These are phyloP conservation scores for Colletotrichum limetticola DNA, from an alignment of 2,329 filamentous ascomycete species.

Conservation along the genomic window DNA sequence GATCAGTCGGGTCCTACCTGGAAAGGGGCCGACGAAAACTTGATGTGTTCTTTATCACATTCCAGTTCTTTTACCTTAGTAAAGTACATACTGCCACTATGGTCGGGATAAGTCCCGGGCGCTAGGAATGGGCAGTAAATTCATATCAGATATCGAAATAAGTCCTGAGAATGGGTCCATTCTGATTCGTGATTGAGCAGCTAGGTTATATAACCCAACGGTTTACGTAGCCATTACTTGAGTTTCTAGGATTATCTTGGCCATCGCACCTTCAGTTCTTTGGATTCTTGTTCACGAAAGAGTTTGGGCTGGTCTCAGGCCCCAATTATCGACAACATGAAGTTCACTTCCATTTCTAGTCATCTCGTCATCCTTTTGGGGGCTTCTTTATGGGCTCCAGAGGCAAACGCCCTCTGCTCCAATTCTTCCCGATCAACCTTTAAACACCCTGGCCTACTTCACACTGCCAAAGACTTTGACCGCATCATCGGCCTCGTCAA, in stretches of 20 bases:
- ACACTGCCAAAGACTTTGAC: slow-evolving; percentile 49
- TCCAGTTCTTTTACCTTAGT: neutral
- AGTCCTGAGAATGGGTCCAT: neutral
- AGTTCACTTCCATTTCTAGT: neutral
- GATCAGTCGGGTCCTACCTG: neutral
- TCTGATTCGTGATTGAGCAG: neutral
- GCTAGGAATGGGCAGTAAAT: neutral
- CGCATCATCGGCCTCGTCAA: slow-evolving; percentile 51
- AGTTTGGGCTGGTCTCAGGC: neutral
- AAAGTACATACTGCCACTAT: neutral
- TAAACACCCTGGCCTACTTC: slow-evolving; percentile 40
- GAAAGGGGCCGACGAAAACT: neutral
- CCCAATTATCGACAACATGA: neutral
- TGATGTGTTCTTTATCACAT: neutral
- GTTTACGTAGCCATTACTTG: no score
- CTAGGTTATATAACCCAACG: neutral
- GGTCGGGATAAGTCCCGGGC: neutral
- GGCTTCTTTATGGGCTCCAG: neutral
- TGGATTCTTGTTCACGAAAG: neutral
- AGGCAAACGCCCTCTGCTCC: neutral
- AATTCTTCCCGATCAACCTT: neutral
- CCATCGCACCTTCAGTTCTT: neutral
- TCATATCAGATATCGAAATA: neutral
- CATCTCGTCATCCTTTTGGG: neutral
- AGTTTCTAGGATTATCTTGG: no score